These are phyloP conservation scores for Phaseolus coccineus DNA, from an alignment of 331 rosid species.

Conservation along the genomic window DNA sequence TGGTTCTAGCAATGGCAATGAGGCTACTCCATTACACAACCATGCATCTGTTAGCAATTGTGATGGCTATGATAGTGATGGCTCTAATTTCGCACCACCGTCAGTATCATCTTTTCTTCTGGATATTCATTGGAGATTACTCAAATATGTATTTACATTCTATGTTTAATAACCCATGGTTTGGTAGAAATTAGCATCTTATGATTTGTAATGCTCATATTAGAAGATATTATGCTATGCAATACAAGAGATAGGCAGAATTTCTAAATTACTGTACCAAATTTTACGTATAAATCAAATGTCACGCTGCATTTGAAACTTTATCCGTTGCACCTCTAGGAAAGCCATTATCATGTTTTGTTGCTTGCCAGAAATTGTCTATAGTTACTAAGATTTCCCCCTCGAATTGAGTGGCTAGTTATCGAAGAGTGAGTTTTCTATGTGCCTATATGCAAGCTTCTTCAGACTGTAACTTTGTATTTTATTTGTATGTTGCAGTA, in stretches of 20 bases:
- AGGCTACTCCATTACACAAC: conserved; percentile 56
- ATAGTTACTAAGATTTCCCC: neutral
- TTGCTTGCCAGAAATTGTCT: neutral
- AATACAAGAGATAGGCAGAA: conserved; percentile 8
- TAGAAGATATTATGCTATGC: conserved; percentile 10
- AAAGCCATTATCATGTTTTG: neutral
- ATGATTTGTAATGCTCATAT: neutral
- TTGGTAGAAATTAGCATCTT: conserved; percentile 19
- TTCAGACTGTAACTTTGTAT: conserved; percentile 23
- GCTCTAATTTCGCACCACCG: conserved; percentile 82
- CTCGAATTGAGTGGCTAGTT: conserved; percentile 17
- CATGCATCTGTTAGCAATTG: conserved; percentile 57
- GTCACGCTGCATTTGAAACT: neutral
- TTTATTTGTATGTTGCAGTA: conserved; percentile 57
- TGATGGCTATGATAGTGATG: conserved; percentile 81
- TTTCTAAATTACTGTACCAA: neutral
- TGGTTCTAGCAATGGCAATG: conserved; percentile 71
- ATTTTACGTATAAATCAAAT: neutral
- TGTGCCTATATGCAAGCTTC: neutral
- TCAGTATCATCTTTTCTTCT: conserved; percentile 52
- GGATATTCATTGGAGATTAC: conserved; percentile 2
- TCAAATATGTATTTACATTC: neutral
- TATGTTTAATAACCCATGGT: conserved; percentile 1
- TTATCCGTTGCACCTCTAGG: neutral
- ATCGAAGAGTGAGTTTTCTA: conserved; percentile 16